Conservation (phyloP, 1,284 basidiomycete species). For the Leccinum insolens region DNA sequence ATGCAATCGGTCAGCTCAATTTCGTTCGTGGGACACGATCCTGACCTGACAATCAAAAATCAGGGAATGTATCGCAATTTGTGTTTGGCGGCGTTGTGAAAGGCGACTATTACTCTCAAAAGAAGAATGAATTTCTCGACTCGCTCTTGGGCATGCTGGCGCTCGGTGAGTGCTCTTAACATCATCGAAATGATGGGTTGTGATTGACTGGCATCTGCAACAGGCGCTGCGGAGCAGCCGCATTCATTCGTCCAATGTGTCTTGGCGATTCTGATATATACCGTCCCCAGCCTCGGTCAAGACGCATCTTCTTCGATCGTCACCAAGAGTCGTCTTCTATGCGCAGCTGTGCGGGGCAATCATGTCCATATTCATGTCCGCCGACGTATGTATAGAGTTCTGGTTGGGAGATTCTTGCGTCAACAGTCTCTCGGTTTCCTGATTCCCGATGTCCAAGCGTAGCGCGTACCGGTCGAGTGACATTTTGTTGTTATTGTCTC, state of each 20-base stretch:
- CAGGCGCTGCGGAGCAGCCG: background rate
- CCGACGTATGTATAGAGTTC: constrained; percentile 37
- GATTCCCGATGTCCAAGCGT: constrained; percentile 24
- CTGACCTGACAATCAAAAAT: background rate
- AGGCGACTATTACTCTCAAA: background rate
- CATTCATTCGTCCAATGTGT: background rate
- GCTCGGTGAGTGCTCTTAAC: background rate
- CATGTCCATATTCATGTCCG: constrained; percentile 8
- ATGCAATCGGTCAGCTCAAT: background rate
- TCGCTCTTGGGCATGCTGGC: constrained; percentile 1
- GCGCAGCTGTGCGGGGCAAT: constrained; percentile 47
- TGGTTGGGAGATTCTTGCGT: constrained; percentile 69
- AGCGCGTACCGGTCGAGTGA: constrained; percentile 29
- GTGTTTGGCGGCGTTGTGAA: constrained; percentile 1
- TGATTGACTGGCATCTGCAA: background rate
- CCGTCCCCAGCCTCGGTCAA: constrained; percentile 57
- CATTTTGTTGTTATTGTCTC: background rate
- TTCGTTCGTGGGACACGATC: background rate
- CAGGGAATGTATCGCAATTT: constrained; percentile 4
- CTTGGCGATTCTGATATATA: background rate
- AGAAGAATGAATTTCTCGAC: constrained; percentile 2
- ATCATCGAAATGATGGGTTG: background rate
- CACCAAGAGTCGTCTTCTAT: constrained; percentile 66
- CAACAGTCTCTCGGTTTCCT: constrained; percentile 37
- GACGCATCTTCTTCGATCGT: constrained; percentile 69